Conservation (phyloP, 2,329 filamentous ascomycete species). For the Hypoxylon sp. region DNA sequence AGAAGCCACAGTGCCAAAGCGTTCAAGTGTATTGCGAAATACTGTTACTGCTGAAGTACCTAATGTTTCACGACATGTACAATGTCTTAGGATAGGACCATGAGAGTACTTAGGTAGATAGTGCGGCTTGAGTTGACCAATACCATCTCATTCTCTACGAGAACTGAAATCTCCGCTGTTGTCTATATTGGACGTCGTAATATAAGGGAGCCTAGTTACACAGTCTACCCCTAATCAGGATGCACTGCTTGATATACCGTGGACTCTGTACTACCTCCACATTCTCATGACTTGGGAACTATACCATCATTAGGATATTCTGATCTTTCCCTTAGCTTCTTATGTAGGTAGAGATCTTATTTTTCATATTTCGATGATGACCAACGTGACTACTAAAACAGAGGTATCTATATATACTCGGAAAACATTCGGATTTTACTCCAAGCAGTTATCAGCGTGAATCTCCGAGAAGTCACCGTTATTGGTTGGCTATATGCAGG, state of each 20-base stretch:
- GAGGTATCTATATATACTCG: too few relatives aligned
- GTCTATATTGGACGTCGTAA: too few relatives aligned
- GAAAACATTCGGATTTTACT: conserved; percentile 40
- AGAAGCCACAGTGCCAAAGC: neutral
- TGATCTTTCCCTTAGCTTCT: too few relatives aligned
- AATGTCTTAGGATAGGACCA: neutral
- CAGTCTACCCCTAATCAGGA: neutral
- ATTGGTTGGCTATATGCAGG: conserved; percentile 32
- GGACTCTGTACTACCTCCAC: neutral
- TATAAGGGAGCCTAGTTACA: neutral
- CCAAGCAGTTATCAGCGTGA: conserved; percentile 27
- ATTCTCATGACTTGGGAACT: neutral
- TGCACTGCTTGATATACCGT: neutral
- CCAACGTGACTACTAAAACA: too few relatives aligned
- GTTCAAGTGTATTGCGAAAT: neutral
- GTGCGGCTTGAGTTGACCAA: neutral
- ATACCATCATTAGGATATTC: too few relatives aligned
- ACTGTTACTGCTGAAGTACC: neutral
- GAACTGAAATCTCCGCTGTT: neutral
- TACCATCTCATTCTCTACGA: neutral
- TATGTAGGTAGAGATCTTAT: too few relatives aligned
- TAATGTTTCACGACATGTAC: neutral
- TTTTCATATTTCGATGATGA: too few relatives aligned
- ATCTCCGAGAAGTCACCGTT: conserved; percentile 43
- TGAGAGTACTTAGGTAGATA: neutral